Evolutionary conservation across 768 basidiomycete genomes (phyloP).

Genomic region (Rhizopogon roseolus): DNA sequence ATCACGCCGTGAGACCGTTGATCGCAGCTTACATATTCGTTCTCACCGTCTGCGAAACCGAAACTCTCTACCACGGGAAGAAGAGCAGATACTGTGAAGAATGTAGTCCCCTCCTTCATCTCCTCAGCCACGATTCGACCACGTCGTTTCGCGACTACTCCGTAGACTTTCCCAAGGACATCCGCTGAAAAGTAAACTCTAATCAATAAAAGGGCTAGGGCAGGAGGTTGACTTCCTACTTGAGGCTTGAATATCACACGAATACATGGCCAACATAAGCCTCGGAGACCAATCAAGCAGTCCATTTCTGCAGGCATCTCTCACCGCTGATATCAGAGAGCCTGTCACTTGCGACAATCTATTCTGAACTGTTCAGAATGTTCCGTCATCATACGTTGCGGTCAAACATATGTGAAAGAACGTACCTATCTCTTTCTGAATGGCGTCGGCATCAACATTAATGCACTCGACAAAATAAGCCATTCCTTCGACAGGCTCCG

Average conservation of each 20-base stretch:
- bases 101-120: conserved; percentile 96
- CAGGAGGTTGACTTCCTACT: conserved; percentile 48
- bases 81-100: conserved; percentile 88
- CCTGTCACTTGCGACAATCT: conserved; percentile 82
- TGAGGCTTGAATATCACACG: conserved; percentile 96
- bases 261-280: conserved; percentile 97
- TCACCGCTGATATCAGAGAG: conserved; percentile 82
- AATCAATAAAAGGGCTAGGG: conserved; percentile 7
- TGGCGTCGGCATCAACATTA: conserved; percentile 50
- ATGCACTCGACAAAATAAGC: conserved; percentile 85
- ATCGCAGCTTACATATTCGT: neutral
- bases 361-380: conserved; percentile 56
- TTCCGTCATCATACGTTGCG: conserved; percentile 8
- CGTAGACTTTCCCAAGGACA: conserved; percentile 96
- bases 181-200: conserved; percentile 55
- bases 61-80: conserved; percentile 97
- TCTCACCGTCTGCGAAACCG: conserved; percentile 90
- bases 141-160: conserved; percentile 85
- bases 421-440: conserved; percentile 67
- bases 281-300: conserved; percentile 97
- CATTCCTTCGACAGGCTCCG: conserved; percentile 91
- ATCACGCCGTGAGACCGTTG: neutral
- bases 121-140: conserved; percentile 95
- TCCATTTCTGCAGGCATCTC: conserved; percentile 87
- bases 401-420: conserved; percentile 7